Evolutionary conservation across 169 alveolate species (phyloP).

Genomic region (Neospora caninum): DNA sequence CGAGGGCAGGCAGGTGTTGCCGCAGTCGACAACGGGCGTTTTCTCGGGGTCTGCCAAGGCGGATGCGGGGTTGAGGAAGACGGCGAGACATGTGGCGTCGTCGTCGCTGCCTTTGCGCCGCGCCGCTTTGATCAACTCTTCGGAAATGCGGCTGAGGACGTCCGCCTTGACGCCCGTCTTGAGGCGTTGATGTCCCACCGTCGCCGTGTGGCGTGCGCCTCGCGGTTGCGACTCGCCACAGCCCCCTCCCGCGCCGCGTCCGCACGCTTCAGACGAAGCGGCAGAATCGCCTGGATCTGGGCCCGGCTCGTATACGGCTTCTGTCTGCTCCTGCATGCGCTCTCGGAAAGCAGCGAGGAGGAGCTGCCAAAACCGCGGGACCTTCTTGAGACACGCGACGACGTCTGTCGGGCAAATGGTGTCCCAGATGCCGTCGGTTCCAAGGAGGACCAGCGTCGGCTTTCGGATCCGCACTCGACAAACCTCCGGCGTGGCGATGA

Average conservation of each 20-base stretch:
- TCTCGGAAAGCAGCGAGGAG: constrained; percentile 6
- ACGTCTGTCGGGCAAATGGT: neutral
- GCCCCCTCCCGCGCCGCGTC: too few relatives aligned
- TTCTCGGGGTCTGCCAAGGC: neutral
- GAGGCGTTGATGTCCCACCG: constrained; percentile 8
- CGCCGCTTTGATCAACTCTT: constrained; percentile 15
- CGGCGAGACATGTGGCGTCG: constrained; percentile 45
- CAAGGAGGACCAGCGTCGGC: constrained; percentile 59
- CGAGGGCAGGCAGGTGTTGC: neutral
- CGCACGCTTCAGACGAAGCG: too few relatives aligned
- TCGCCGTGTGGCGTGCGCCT: too few relatives aligned
- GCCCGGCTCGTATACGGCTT: neutral
- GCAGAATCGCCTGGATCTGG: too few relatives aligned
- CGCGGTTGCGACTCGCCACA: too few relatives aligned
- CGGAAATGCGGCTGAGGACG: neutral
- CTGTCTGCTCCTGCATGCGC: neutral
- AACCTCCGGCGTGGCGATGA: constrained; percentile 47
- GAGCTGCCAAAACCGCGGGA: constrained; percentile 9
- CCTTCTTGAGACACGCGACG: neutral
- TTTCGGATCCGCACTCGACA: neutral
- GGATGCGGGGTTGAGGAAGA: constrained; percentile 48
- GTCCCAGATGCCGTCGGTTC: constrained; percentile 68
- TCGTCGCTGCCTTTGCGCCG: constrained; percentile 49
- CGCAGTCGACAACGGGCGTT: neutral
- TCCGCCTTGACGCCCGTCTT: constrained; percentile 2